Conservation (phyloP, 164 flowering plant genomes). For the Buxus sempervirens region DNA sequence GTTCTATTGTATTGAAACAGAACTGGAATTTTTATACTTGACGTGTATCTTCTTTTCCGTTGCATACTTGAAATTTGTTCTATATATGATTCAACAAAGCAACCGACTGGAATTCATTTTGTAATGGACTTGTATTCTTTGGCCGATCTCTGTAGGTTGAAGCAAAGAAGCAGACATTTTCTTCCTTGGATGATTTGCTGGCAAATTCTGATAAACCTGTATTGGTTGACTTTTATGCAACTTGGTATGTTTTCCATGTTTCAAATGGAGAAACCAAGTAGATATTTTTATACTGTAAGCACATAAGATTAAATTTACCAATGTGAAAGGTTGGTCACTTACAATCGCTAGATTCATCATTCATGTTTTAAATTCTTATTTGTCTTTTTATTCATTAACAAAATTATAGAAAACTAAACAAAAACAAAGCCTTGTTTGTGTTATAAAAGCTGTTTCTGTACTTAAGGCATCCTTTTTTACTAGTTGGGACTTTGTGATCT, state of each 20-base stretch:
- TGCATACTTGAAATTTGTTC: too few relatives aligned
- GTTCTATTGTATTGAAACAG: too few relatives aligned
- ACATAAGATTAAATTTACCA: not conserved
- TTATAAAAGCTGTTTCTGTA: too few relatives aligned
- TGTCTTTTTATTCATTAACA: not conserved
- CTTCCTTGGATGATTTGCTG: conserved; percentile 76
- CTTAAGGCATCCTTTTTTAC: not conserved
- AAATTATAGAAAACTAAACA: too few relatives aligned
- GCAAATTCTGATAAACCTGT: conserved; percentile 75
- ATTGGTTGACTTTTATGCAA: conserved; percentile 92
- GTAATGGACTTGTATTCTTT: not conserved
- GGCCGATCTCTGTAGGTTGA: conserved; percentile 46
- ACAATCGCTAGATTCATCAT: not conserved
- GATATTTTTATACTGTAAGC: not conserved
- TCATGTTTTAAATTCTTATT: not conserved
- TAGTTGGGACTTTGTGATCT: not conserved
- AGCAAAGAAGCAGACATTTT: conserved; percentile 75
- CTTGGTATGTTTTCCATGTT: conserved; percentile 50
- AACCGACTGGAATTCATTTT: too few relatives aligned
- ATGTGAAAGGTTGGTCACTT: not conserved
- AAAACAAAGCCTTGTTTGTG: too few relatives aligned
- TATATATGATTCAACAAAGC: too few relatives aligned
- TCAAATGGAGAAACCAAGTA: not conserved
- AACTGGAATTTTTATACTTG: too few relatives aligned
- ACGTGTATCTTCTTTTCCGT: too few relatives aligned